Base-by-base conservation (phyloP, 2,329 filamentous ascomycete species). In the Xylariales sp. region DNA sequence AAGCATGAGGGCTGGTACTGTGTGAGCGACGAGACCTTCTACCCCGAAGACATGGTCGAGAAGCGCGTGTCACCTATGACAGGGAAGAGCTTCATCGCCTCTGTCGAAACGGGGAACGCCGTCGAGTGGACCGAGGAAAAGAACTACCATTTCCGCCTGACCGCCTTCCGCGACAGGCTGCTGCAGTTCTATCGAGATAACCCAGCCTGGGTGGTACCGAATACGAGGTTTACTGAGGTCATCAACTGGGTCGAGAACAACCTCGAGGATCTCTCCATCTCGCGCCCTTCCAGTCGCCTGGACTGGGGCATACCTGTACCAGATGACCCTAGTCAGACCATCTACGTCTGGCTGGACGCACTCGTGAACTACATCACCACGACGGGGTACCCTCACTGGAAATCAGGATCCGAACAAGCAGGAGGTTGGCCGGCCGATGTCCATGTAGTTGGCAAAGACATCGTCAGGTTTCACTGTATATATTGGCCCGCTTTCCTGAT, bases 401-500 rank as follows among this genome's bases (percentile, higher is more conserved):
- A 89, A 0, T 90, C 92, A 0, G 89, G 89, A 1, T 82, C 85
- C 3, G 88, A 91, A 67, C 79, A 83, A 14, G 82, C 81, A 23
- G 86, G 86, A 57, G 89, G 92, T 30, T 99, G 96, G 95, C 96
- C 96, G 4, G 93, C 93, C 8, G 90, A 99, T 78, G 86, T 96
- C 18, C 96, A 99, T 53, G 89, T 99, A 32, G 91, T 99, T 63
- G 96, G 96, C 56, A 99, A 99, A 80, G 96, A 99, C 78, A 99
- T 99, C 72, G 85, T 97, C 65, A 91, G 94, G 18, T 99, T 99
- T 80, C 97, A 99, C 78, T 95, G 93, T 79, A 90, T 99, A 55
- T 99, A 99, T 83, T 99, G 97, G 96, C 96, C 96, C 0, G 96
- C 96, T 3, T 91, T 99, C 73, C 89, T 99, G 16, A 91, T 99